Evolutionary conservation across 441 rosid species (phyloP), one percentile per base, ranked within the genome.

Genomic region (Gossypium armourianum): DNA sequence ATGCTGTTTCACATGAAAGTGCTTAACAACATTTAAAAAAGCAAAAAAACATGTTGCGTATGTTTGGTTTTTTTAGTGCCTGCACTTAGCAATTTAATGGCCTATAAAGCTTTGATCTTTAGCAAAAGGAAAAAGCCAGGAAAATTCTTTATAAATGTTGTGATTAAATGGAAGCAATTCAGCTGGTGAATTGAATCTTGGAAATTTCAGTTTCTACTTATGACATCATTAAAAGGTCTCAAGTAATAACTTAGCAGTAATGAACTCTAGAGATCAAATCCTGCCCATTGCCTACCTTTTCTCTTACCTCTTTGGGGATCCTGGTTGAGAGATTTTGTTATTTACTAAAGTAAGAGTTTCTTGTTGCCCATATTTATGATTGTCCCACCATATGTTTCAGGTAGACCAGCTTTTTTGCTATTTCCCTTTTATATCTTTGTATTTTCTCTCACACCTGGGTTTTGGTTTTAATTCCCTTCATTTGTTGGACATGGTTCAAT

Each of bases 51-150:
- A 93, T 90, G 45, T 28, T 26, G 45, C n/a, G 15, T 87, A 79
- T 81, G 92, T 86, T 86, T 93, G 96, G 50, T 26, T 21, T 13
- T 61, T 29, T 19, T 61, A 29, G 8, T 61, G 23, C 19, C 47
- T 29, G 12, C 47, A 61, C 21, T 8, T 23, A 28, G 16, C 7
- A 24, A 62, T 36, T 3, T 40, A 8, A 54, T 57, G 32, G 9
- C n/a, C 16, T 15, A 28, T 13, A 8, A 28, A 60, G 64, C 21
- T 28, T 60, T 28, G 64, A 28, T 60, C 47, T 28, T 60, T 15
- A 29, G 10, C 1, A 2, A 32, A 61, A 19, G 28, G 52, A 13
- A 17, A 60, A 36, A 36, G 52, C 8, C 8, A 4, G 2, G 49
- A 5, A 40, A 36, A 9, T 32, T 62, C 40, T 21, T 62, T 36